Evolutionary conservation across 23 red algal species (phyloP), one percentile per base, ranked within the genome.

Genomic region (Gracilaria domingensis): DNA sequence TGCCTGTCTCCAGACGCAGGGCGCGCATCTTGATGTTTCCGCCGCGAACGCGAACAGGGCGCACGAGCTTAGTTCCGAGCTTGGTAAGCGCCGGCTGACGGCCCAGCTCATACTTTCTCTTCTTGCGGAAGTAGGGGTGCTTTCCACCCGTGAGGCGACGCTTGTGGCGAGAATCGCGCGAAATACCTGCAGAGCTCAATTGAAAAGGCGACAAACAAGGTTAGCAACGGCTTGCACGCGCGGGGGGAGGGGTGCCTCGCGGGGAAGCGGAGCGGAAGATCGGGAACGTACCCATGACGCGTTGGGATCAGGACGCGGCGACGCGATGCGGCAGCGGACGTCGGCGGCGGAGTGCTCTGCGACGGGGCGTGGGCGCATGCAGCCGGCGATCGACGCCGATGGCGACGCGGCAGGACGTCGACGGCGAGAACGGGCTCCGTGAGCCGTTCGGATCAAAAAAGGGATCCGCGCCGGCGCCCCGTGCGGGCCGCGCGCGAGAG

Each of bases 131-230:
- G 70, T 89, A 83, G 8, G 91, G 87, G 45, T 91, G 91, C 83
- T 96, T 96, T 61, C 94, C 97, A 58, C 97, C 97, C 23, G 97
- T 99, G 29, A 99, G 85, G 29, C 97, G 94, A 51, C 97, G 94
- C 91, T 99, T 99, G 74, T 99, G 93, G 57, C 85, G 88, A 3
- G 91, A 93, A 55, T 96, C 93, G 58, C 97, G 85, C 26, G 94
- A 95, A 78, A 99, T 99, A 96, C 97, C 97, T 90, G 14, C 49
- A 33, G 23, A 8, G 56, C 7, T 23, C 28, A 42, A 62, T 23
- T 17, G 20, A 16, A n/a, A 30, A 0, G 26, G 45, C 9, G 39
- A n/a, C 26, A 30, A 30, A 77, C 72, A 51, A 25, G 38, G 72
- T 77, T 45, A 51, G 72, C 21, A 38, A 42, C 17, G 66, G 35